Evolutionary conservation across 2,329 filamentous ascomycete genomes (phyloP).

Genomic region (Pseudogymnoascus sp.): DNA sequence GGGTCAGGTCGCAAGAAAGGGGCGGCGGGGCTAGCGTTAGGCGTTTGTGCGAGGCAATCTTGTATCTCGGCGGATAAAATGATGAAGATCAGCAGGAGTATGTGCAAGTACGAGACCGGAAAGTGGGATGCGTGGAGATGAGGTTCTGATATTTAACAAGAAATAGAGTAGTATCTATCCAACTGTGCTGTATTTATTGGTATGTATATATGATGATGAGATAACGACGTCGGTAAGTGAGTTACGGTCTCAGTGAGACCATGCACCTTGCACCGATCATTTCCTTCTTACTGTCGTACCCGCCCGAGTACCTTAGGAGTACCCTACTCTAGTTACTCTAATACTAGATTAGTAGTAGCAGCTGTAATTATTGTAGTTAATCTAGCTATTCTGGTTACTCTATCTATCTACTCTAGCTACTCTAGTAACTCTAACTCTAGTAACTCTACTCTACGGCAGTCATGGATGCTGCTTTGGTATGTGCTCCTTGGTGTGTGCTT

Average conservation of each 20-base stretch:
- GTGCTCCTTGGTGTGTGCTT: not conserved
- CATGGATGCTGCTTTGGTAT: not conserved
- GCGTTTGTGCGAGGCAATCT: slow-evolving; percentile 6
- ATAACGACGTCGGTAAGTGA: not conserved
- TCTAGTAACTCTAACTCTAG: not conserved
- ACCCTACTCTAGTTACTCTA: not conserved
- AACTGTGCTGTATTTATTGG: not conserved
- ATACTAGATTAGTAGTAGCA: not conserved
- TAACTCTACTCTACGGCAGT: not conserved
- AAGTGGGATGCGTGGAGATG: not conserved
- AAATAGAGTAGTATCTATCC: not conserved
- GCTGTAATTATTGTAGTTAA: not conserved
- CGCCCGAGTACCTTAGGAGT: not conserved
- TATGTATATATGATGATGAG: not conserved
- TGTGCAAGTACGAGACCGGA: not conserved
- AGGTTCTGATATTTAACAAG: not conserved
- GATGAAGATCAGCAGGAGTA: not conserved
- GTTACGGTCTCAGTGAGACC: slow-evolving; percentile 1
- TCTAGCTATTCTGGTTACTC: too few relatives aligned
- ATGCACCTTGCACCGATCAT: slow-evolving; percentile 7
- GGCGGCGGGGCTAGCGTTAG: slow-evolving; percentile 7
- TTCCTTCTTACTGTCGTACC: not conserved
- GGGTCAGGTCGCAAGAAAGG: slow-evolving; percentile 7
- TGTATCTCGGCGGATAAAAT: slow-evolving; percentile 6
- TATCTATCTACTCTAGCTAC: not conserved